phyloP scores from a whole-genome alignment of 495 filamentous ascomycete genomes.

The Aspergillus nidulans region DNA sequence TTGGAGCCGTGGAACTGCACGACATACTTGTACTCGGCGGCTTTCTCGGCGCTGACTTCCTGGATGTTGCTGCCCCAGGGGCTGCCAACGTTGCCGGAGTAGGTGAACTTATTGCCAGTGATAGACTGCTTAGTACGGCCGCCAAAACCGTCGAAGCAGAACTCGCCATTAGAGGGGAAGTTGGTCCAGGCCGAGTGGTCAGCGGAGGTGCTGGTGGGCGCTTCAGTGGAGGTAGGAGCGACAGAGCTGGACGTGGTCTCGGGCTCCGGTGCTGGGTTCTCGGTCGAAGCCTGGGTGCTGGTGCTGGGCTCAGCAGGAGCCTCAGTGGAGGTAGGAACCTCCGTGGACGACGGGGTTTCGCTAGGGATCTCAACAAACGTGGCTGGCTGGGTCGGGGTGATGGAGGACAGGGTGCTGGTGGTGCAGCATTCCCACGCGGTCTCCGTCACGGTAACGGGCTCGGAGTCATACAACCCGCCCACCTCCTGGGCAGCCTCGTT shows the following conservation, averaged over 20 bases:
- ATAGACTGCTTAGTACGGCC: conserved; percentile 14
- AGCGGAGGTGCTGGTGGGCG: not conserved
- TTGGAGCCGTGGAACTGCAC: conserved; percentile 39
- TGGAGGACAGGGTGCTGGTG: not conserved
- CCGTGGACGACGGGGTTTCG: not conserved
- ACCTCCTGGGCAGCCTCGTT: conserved; percentile 11
- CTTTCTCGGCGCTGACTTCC: conserved; percentile 29
- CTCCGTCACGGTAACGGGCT: conserved; percentile 24
- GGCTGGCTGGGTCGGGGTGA: not conserved
- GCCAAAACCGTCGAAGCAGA: conserved; percentile 22
- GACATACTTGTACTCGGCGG: conserved; percentile 44
- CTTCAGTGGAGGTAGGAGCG: conserved; percentile 8
- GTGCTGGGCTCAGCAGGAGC: not conserved
- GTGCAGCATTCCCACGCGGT: conserved; percentile 19
- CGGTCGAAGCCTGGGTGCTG: not conserved
- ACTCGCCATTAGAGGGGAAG: conserved; percentile 19
- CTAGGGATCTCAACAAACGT: not conserved
- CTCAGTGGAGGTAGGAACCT: not conserved
- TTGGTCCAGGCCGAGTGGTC: conserved; percentile 25
- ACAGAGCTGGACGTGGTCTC: conserved; percentile 12
- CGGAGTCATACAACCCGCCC: conserved; percentile 16
- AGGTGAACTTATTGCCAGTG: conserved; percentile 23
- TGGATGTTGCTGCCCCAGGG: conserved; percentile 55
- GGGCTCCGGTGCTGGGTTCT: conserved; percentile 5
- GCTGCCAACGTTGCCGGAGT: conserved; percentile 45